Base-by-base conservation (phyloP, 2,329 filamentous ascomycete genomes). In the Fusarium sp. region DNA sequence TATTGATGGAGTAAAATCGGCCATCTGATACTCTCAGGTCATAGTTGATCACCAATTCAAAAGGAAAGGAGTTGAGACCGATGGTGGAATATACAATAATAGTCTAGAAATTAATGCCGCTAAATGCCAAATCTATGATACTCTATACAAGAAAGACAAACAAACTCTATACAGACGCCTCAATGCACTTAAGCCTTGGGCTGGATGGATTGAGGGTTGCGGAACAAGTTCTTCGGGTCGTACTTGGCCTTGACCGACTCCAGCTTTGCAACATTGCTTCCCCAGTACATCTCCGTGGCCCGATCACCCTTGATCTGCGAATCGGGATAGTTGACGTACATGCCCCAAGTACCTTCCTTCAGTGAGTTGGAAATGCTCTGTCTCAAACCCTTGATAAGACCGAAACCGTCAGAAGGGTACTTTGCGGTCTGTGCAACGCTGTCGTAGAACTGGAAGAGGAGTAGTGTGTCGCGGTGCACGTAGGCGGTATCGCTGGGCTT, bases 401-500 rank as follows among this genome's bases (percentile, higher is more conserved):
- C 51, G 53, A 81, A 80, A 0, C 81, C 81, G 14, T 78, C 75
- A 5, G 67, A 49, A 0, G 81, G 80, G 54, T 81, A 83, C 11
- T 65, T 49, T 2, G 51, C 27, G 6, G 60, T 69, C 13, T 64
- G 51, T 0, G 68, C 47, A 3, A 77, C 77, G 4, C 81, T 76
- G 72, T 87, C 84, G 59, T 83, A 82, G 55, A 86, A 81, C 71
- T 88, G 84, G 59, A 83, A 85, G 8, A 88, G 82, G 3, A 86
- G 81, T 14, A 87, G 81, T 65, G 83, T 80, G 55, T 82, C 78
- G 13, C 80, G 81, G 66, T 83, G 81, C 0, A 79, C 75, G 63
- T 81, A 84, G 3, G 82, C 77, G 0, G 80, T 79, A 9, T 74
- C 73, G 10, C 73, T 47, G 8, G 69, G 58, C 12, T 77, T 60